phyloP scores from a whole-genome alignment of 2,329 filamentous ascomycete species.

The Tolypocladium amazonense region DNA sequence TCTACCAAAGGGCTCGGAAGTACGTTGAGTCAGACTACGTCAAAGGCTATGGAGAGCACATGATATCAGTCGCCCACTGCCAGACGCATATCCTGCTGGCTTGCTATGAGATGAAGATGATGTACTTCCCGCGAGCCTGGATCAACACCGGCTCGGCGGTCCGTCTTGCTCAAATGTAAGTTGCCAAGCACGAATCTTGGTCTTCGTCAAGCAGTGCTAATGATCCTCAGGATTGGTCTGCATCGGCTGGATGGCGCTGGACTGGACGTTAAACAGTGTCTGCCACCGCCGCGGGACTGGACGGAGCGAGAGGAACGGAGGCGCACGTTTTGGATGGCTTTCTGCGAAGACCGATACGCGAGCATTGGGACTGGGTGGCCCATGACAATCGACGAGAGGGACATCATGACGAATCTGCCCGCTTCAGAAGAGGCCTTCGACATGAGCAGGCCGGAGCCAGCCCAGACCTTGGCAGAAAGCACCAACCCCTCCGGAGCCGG shows the following conservation, averaged over 20 bases:
- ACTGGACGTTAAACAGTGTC: slow-evolving; percentile 84
- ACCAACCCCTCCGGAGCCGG: slow-evolving; percentile 62
- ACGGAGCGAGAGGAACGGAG: slow-evolving; percentile 86
- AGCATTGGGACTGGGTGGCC: slow-evolving; percentile 97
- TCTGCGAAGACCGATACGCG: slow-evolving; percentile 81
- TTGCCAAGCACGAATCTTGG: not conserved
- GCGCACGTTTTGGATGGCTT: slow-evolving; percentile 91
- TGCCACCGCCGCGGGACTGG: slow-evolving; percentile 82
- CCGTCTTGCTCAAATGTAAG: slow-evolving; percentile 74
- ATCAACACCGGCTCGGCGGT: slow-evolving; percentile 75
- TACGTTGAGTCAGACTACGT: slow-evolving; percentile 86
- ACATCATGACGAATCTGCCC: slow-evolving; percentile 81
- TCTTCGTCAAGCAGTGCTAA: not conserved
- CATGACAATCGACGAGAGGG: slow-evolving; percentile 83
- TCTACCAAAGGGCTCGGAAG: slow-evolving; percentile 82
- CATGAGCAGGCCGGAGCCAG: slow-evolving; percentile 64
- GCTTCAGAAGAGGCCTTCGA: slow-evolving; percentile 76
- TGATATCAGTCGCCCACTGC: slow-evolving; percentile 76
- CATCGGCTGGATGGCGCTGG: slow-evolving; percentile 76
- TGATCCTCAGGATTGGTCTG: slow-evolving; percentile 67
- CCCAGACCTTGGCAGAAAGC: slow-evolving; percentile 58
- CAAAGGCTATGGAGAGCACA: slow-evolving; percentile 81
- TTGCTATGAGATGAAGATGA: slow-evolving; percentile 90
- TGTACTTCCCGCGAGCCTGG: slow-evolving; percentile 96
- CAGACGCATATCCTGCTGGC: slow-evolving; percentile 75